phyloP scores from a whole-genome alignment of 352 stramenopile species.

The Globisporangium orthogonon region DNA sequence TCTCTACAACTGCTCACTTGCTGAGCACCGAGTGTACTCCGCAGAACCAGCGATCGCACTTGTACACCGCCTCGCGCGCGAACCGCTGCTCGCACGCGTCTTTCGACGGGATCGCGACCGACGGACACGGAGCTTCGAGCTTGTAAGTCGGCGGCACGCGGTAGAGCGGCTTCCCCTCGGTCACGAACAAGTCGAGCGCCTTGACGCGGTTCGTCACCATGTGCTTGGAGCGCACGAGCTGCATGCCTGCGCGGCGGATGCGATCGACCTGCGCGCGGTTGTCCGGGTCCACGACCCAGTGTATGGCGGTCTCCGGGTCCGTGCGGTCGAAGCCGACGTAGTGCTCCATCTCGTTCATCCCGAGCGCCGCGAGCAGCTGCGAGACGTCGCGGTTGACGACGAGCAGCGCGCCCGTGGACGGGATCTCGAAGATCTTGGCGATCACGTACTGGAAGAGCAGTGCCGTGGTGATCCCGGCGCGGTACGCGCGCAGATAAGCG shows the following conservation, averaged over 20 bases:
- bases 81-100: conserved; percentile 37
- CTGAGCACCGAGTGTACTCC: conserved; percentile 27
- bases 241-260: conserved; percentile 54
- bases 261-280: conserved; percentile 50
- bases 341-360: conserved; percentile 50
- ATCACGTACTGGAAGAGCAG: conserved; percentile 75
- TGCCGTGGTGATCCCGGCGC: conserved; percentile 64
- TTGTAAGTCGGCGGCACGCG: conserved; percentile 27
- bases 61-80: conserved; percentile 50
- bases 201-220: conserved; percentile 50
- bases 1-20: not conserved
- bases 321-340: conserved; percentile 55
- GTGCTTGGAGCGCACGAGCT: conserved; percentile 47
- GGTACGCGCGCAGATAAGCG: conserved; percentile 65
- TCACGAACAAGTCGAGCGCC: conserved; percentile 55
- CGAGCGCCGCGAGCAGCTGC: conserved; percentile 42
- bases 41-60: conserved; percentile 75
- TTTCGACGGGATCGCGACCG: conserved; percentile 35
- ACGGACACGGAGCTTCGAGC: conserved; percentile 42
- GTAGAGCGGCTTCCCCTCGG: conserved; percentile 39
- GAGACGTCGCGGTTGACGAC: conserved; percentile 58
- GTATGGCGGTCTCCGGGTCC: conserved; percentile 39
- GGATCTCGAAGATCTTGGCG: conserved; percentile 79
- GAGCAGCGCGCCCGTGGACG: conserved; percentile 55
- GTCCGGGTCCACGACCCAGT: conserved; percentile 37